A percentile compares a stretch with the other conserved stretches of the same genome.
phyloP scores from a whole-genome alignment of 306 rosid species.

The Cercis canadensis region DNA sequence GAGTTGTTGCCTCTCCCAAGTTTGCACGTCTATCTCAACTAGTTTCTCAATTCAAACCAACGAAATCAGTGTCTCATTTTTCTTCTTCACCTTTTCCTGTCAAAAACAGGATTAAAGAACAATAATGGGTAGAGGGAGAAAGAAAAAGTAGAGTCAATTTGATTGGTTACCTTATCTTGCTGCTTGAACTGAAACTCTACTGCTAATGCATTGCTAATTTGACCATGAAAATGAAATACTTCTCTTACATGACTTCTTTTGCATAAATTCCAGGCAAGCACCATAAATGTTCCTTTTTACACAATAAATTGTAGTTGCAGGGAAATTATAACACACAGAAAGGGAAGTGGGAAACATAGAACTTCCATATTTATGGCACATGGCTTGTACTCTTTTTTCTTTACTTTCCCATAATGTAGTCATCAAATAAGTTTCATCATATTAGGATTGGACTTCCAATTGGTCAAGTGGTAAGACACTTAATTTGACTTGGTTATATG shows the following conservation, averaged over 20 bases:
- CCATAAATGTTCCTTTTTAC: not conserved
- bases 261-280: slow-evolving; percentile 26
- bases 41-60: slow-evolving; percentile 20
- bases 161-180: slow-evolving; percentile 10
- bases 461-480: too few relatives aligned
- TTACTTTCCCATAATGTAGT: too few relatives aligned
- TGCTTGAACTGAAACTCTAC: slow-evolving; percentile 9
- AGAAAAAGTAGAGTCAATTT: slow-evolving; percentile 12
- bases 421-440: too few relatives aligned
- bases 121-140: not conserved
- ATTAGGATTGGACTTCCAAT: too few relatives aligned
- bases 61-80: slow-evolving; percentile 12
- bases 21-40: slow-evolving; percentile 17
- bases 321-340: too few relatives aligned
- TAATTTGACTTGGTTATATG: too few relatives aligned
- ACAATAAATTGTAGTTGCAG: not conserved
- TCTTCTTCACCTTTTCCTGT: not conserved
- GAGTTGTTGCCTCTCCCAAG: slow-evolving; percentile 8
- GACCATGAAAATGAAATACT: not conserved
- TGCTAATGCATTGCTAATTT: slow-evolving; percentile 1
- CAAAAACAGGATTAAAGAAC: not conserved
- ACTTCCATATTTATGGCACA: too few relatives aligned
- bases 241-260: not conserved
- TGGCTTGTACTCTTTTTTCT: too few relatives aligned
- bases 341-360: not conserved